phyloP scores from a whole-genome alignment of 2,329 filamentous ascomycete genomes.

The Pyricularia grisea region DNA sequence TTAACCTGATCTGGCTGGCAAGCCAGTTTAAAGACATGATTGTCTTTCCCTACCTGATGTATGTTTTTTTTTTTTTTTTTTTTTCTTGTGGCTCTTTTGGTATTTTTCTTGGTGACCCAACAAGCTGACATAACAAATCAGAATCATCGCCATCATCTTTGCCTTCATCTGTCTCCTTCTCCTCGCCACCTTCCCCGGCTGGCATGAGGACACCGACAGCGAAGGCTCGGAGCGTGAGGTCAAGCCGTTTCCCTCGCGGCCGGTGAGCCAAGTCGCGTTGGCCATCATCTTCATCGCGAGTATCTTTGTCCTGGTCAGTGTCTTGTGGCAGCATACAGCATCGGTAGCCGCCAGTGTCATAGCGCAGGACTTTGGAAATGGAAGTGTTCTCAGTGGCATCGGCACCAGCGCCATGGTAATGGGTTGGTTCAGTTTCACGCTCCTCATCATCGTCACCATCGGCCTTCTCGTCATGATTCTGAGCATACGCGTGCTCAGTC shows the following conservation, averaged over 20 bases:
- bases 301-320: constrained; percentile 64
- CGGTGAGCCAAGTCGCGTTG: constrained; percentile 85
- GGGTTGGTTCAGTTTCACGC: constrained; percentile 92
- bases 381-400: constrained; percentile 75
- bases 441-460: constrained; percentile 92
- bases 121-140: constrained; percentile 24
- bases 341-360: constrained; percentile 92
- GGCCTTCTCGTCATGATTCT: constrained; percentile 93
- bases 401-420: constrained; percentile 94
- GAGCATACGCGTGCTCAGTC: constrained; percentile 72
- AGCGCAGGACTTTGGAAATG: constrained; percentile 86
- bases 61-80: constrained; percentile 27
- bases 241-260: constrained; percentile 85
- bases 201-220: constrained; percentile 84
- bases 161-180: constrained; percentile 93
- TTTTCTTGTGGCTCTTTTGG: too few species aligned
- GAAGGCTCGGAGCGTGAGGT: constrained; percentile 79
- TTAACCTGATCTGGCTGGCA: constrained; percentile 96
- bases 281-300: constrained; percentile 79
- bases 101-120: background rate
- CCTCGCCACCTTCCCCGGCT: constrained; percentile 92
- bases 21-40: constrained; percentile 97
- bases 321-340: constrained; percentile 88
- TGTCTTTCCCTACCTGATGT: constrained; percentile 95
- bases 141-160: constrained; percentile 95